Percentiles rank a stretch among this genome's conserved stretches.
Conservation (phyloP, 2,329 filamentous ascomycete species). For the Anthostomella pinea region DNA sequence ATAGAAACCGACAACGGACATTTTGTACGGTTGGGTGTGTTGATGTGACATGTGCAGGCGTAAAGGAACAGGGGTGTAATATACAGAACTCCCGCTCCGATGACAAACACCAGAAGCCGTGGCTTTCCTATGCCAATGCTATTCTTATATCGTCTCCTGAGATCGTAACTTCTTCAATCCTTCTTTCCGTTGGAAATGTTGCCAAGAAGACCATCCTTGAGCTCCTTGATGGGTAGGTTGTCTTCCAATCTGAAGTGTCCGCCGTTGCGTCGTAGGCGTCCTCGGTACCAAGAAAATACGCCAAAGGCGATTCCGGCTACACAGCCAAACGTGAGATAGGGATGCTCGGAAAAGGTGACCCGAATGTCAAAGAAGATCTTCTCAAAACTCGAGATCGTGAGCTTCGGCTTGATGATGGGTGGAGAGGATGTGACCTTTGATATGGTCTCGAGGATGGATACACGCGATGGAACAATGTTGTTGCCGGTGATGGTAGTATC, state of each 20-base stretch:
- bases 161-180: constrained; percentile 35
- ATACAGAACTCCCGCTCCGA: constrained; percentile 28
- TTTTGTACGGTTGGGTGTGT: constrained; percentile 10
- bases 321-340: constrained; percentile 55
- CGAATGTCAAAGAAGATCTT: constrained; percentile 69
- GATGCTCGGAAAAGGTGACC: constrained; percentile 56
- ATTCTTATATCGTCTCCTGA: constrained; percentile 3
- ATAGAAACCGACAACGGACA: constrained; percentile 5
- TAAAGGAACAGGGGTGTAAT: constrained; percentile 26
- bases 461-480: constrained; percentile 83
- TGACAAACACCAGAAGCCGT: constrained; percentile 19
- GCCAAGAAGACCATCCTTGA: constrained; percentile 65
- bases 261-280: constrained; percentile 51
- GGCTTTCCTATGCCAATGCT: constrained; percentile 16
- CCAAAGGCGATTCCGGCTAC: constrained; percentile 56
- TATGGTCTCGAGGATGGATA: constrained; percentile 85
- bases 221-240: constrained; percentile 45
- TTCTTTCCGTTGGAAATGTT: constrained; percentile 50
- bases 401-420: constrained; percentile 71
- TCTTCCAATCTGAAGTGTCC: constrained; percentile 64
- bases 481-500: constrained; percentile 87
- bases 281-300: constrained; percentile 51
- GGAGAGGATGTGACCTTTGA: constrained; percentile 67
- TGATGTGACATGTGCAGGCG: constrained; percentile 19
- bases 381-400: constrained; percentile 69